Percentiles rank a stretch among this genome's conserved stretches.
Evolutionary conservation across 768 basidiomycete genomes (phyloP).

Genomic region (Mycena crocata): DNA sequence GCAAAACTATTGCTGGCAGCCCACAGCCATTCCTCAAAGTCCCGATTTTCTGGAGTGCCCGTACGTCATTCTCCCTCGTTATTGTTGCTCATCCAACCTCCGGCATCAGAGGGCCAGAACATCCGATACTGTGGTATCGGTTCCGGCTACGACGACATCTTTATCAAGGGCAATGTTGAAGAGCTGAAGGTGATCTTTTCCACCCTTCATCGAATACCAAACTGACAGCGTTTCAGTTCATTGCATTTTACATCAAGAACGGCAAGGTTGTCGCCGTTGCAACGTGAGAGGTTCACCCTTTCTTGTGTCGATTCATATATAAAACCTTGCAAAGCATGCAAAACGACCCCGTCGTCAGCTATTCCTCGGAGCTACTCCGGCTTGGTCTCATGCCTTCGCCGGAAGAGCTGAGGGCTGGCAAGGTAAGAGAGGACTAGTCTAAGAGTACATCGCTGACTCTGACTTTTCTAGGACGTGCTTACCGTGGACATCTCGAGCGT

Average conservation of each 20-base stretch:
- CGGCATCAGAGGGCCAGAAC: conserved; percentile 78
- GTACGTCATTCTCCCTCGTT: conserved; percentile 54
- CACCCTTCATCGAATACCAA: not conserved
- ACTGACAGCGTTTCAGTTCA: conserved; percentile 61
- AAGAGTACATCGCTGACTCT: not conserved
- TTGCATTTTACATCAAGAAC: conserved; percentile 80
- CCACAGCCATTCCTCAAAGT: conserved; percentile 80
- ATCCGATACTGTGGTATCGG: conserved; percentile 87
- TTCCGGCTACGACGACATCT: conserved; percentile 77
- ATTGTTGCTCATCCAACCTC: conserved; percentile 13
- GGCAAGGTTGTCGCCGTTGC: conserved; percentile 76
- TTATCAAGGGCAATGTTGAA: conserved; percentile 78
- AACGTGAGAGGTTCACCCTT: conserved; percentile 51
- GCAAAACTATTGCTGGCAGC: conserved; percentile 75
- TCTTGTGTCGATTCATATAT: not conserved
- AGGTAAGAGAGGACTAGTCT: conserved; percentile 55
- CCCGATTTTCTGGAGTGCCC: conserved; percentile 92
- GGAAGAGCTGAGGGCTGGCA: conserved; percentile 78
- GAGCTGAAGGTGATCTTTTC: conserved; percentile 76
- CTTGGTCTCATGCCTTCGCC: conserved; percentile 85
- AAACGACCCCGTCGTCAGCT: conserved; percentile 82
- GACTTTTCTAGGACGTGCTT: conserved; percentile 17
- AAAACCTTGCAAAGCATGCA: conserved; percentile 67
- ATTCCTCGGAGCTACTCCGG: conserved; percentile 82
- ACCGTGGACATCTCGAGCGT: conserved; percentile 36